phyloP scores from a whole-genome alignment of 202 grass and related monocot genomes.

The Miscanthus sacchariflorus region DNA sequence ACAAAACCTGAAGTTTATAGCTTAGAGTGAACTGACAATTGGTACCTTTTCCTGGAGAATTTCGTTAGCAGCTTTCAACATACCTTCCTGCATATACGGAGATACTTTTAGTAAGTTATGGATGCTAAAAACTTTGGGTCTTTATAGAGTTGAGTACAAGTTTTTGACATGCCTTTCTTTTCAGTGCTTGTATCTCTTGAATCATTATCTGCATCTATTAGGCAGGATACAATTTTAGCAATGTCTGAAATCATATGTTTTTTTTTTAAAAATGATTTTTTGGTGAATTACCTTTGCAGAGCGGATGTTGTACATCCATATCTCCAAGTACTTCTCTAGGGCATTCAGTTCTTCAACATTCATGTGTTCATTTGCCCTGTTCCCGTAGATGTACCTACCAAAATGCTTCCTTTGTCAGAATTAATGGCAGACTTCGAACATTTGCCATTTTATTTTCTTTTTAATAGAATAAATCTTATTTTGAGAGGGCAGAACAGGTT shows the following conservation, averaged over 20 bases:
- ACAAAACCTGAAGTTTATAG: slow-evolving; percentile 30
- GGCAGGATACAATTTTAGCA: slow-evolving; percentile 21
- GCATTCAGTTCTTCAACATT: slow-evolving; percentile 80
- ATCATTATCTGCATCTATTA: slow-evolving; percentile 97
- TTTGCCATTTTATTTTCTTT: not conserved
- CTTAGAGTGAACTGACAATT: not conserved
- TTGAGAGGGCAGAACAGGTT: not conserved
- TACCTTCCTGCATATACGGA: slow-evolving; percentile 67
- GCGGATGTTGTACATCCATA: slow-evolving; percentile 96
- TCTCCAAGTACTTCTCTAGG: slow-evolving; percentile 84
- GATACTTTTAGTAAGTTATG: slow-evolving; percentile 36
- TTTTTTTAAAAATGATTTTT: slow-evolving; percentile 23
- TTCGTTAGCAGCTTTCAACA: slow-evolving; percentile 86
- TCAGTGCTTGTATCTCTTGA: slow-evolving; percentile 95
- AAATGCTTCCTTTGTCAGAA: slow-evolving; percentile 32
- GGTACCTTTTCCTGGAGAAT: slow-evolving; percentile 84
- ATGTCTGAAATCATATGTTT: not conserved
- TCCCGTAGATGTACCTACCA: slow-evolving; percentile 83
- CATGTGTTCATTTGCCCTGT: slow-evolving; percentile 77
- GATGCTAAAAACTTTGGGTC: not conserved
- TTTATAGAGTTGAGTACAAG: not conserved
- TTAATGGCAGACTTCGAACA: not conserved
- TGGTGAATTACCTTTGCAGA: slow-evolving; percentile 71
- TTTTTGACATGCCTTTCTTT: slow-evolving; percentile 77
- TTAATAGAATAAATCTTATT: not conserved